Conservation (phyloP, 768 basidiomycete genomes). For the Lactarius psammicola region DNA sequence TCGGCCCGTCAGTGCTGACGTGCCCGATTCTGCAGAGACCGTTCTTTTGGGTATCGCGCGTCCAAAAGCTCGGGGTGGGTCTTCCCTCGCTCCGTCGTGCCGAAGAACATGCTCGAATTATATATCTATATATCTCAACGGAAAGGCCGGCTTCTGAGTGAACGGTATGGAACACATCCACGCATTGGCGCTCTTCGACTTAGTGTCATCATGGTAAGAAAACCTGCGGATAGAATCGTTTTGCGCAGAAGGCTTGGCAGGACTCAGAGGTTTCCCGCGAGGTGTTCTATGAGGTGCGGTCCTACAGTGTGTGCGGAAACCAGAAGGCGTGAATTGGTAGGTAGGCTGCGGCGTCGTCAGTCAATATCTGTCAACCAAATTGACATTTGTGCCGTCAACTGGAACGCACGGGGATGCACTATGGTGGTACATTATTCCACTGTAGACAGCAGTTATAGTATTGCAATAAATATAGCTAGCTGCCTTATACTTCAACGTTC, state of each 20-base stretch:
- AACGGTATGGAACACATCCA: too few relatives aligned
- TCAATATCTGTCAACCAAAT: too few relatives aligned
- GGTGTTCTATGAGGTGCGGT: too few relatives aligned
- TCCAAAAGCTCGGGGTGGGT: conserved; percentile 60
- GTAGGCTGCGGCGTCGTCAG: background rate
- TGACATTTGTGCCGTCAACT: too few relatives aligned
- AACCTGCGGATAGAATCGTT: too few relatives aligned
- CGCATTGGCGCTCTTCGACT: too few relatives aligned
- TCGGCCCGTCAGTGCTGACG: conserved; percentile 27
- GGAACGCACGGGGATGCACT: background rate
- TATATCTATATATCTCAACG: background rate
- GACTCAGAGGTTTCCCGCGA: too few relatives aligned
- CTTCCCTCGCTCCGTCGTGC: background rate
- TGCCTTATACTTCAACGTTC: background rate
- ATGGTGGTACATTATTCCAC: too few relatives aligned
- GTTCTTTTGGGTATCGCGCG: conserved; percentile 63
- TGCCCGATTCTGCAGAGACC: conserved; percentile 39
- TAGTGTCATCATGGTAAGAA: too few relatives aligned
- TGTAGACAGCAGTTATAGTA: too few relatives aligned
- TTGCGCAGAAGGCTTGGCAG: too few relatives aligned
- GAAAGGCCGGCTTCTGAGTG: conserved; percentile 51
- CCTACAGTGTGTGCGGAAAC: too few relatives aligned
- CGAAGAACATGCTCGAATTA: background rate
- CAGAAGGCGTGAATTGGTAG: background rate
- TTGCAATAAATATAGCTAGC: background rate